Percentiles rank a stretch among this genome's conserved stretches.
These are phyloP conservation scores for Neurospora cerealis DNA, from an alignment of 495 filamentous ascomycete genomes.

Conservation along the genomic window DNA sequence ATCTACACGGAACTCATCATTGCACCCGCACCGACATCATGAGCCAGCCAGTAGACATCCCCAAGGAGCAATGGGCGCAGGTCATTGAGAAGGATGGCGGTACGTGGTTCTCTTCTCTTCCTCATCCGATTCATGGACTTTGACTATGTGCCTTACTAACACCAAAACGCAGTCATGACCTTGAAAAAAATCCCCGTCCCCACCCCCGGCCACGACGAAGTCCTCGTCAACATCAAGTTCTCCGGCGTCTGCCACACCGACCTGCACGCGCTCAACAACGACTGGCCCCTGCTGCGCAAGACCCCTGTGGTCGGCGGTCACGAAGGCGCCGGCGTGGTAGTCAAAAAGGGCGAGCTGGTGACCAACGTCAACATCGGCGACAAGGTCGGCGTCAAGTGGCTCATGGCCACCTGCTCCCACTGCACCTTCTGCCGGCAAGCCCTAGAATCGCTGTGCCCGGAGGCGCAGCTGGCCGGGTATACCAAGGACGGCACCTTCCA, in stretches of 20 bases:
- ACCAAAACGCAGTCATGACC: slow-evolving; percentile 30
- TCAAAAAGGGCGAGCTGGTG: slow-evolving; percentile 62
- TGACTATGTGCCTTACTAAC: slow-evolving; percentile 1
- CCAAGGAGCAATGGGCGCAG: slow-evolving; percentile 72
- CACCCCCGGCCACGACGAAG: slow-evolving; percentile 67
- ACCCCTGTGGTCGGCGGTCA: slow-evolving; percentile 81
- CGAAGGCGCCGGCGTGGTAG: slow-evolving; percentile 78
- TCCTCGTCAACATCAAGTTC: slow-evolving; percentile 80
- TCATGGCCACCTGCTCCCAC: slow-evolving; percentile 66
- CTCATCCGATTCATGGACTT: background rate
- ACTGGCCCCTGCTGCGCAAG: slow-evolving; percentile 75
- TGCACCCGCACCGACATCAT: background rate
- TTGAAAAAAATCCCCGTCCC: slow-evolving; percentile 74
- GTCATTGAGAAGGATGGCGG: slow-evolving; percentile 66
- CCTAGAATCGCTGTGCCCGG: slow-evolving; percentile 57
- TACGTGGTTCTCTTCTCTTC: slow-evolving; percentile 20
- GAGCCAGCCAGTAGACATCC: slow-evolving; percentile 30
- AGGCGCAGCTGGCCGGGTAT: slow-evolving; percentile 69
- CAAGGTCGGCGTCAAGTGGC: slow-evolving; percentile 77
- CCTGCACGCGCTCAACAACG: slow-evolving; percentile 70
- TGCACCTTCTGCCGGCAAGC: slow-evolving; percentile 69
- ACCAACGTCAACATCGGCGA: slow-evolving; percentile 65
- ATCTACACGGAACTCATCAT: background rate
- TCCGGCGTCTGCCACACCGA: slow-evolving; percentile 88
- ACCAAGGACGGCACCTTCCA: slow-evolving; percentile 87